These are phyloP conservation scores for Ophiostoma australiae DNA, from an alignment of 2,329 filamentous ascomycete genomes.

Conservation along the genomic window DNA sequence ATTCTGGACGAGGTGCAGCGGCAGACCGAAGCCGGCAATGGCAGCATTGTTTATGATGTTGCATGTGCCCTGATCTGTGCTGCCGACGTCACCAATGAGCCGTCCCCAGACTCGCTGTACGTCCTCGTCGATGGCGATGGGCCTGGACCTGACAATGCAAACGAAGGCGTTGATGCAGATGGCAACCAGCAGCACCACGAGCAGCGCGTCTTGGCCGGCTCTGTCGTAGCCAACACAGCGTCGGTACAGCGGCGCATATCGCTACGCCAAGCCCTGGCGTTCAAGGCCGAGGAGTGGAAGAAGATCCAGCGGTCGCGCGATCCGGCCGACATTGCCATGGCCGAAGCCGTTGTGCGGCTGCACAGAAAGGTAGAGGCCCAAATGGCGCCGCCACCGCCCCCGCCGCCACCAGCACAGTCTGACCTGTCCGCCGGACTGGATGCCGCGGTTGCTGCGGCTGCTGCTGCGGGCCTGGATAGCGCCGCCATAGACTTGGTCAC, in stretches of 20 bases:
- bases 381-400: conserved; percentile 39
- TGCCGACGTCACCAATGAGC: conserved; percentile 49
- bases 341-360: conserved; percentile 59
- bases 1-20: conserved; percentile 64
- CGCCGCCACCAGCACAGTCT: conserved; percentile 15
- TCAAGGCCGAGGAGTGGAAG: conserved; percentile 54
- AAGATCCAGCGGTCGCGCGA: conserved; percentile 45
- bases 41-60: conserved; percentile 62
- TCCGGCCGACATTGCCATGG: conserved; percentile 45
- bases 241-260: conserved; percentile 47
- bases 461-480: conserved; percentile 19
- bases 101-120: conserved; percentile 32
- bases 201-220: conserved; percentile 20
- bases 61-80: conserved; percentile 65
- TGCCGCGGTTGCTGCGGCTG: conserved; percentile 8
- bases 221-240: conserved; percentile 36
- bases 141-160: background rate
- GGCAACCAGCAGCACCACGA: conserved; percentile 4
- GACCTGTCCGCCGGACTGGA: conserved; percentile 8
- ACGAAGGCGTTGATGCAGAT: background rate
- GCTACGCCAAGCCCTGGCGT: conserved; percentile 56
- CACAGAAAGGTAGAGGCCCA: conserved; percentile 63
- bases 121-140: conserved; percentile 8
- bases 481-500: conserved; percentile 23
- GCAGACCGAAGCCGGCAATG: conserved; percentile 55